Percentiles rank a stretch among this genome's conserved stretches.
Conservation (phyloP, 1,139 yeast species). For the Scheffersomyces illinoinensis region DNA sequence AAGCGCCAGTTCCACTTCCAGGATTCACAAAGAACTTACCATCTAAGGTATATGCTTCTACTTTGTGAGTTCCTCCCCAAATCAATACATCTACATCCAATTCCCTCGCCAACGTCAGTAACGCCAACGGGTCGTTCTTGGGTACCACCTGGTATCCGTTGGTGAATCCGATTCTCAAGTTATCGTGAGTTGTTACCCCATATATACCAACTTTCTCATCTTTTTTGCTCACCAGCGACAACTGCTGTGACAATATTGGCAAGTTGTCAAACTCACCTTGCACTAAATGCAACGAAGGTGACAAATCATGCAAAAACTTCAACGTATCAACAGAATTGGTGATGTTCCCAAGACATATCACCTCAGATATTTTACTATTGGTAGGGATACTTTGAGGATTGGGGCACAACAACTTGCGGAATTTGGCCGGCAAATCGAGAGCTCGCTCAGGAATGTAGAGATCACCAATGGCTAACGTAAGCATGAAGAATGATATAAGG, state of each 20-base stretch:
- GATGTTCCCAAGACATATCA: conserved; percentile 82
- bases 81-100: conserved; percentile 87
- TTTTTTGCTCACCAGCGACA: conserved; percentile 21
- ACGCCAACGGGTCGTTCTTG: conserved; percentile 79
- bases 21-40: conserved; percentile 93
- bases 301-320: conserved; percentile 62
- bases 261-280: conserved; percentile 71
- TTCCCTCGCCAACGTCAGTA: conserved; percentile 82
- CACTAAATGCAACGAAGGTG: conserved; percentile 74
- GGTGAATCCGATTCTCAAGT: conserved; percentile 77
- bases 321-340: conserved; percentile 68
- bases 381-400: conserved; percentile 37
- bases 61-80: conserved; percentile 97
- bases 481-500: conserved; percentile 43
- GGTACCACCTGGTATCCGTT: conserved; percentile 88
- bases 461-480: conserved; percentile 89
- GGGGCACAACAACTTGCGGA: conserved; percentile 68
- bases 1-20: conserved; percentile 95
- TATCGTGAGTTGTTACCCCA: conserved; percentile 66
- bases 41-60: conserved; percentile 90
- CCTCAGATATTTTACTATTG: conserved; percentile 77
- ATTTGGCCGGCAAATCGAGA: conserved; percentile 57
- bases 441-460: conserved; percentile 88
- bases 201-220: conserved; percentile 63
- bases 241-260: conserved; percentile 34